Evolutionary conservation across 257 asterid genomes (phyloP), one percentile per base, ranked within the genome.

Genomic region (Datura wrightii): DNA sequence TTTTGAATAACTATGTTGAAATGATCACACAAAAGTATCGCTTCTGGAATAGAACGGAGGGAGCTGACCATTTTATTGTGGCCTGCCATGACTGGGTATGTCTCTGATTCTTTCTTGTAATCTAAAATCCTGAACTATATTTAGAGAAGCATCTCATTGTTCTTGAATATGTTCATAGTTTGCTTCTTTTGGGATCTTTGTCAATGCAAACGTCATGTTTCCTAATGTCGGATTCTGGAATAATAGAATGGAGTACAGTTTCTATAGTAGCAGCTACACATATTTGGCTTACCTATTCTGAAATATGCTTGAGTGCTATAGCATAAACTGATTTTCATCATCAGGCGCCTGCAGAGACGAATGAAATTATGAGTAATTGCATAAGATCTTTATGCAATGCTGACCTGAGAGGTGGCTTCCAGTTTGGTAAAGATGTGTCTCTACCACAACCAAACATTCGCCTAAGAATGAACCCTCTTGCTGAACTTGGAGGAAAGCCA

Each of bases 11-110:
- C 48, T 90, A 91, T 60, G 83, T 89, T 5, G 84, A 84, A 52
- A 54, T 71, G 85, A 86, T 92, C 31, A 58, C 48, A 10, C 80
- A 67, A 79, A 90, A 86, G 71, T 87, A 89, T 81, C 87, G 80
- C 56, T 92, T 91, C 90, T 92, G 96, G 96, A 91, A 92, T 85
- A 87, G 96, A 84, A 91, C 90, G 60, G 72, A 80, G 55, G 96
- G 96, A 54, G 87, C 89, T 83, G 93, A 92, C 84, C 94, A 92
- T 91, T 91, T 92, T 86, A 83, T 92, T 65, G 91, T 90, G 66
- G 93, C 94, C 84, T 91, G 94, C 88, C 94, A 92, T 84, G 96
- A 92, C 78, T 90, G 94, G 96, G 95, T 92, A 88, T 34, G 88
- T 79, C 13, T 59, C 24, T 50, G 6, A 24, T 72, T 50, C 80